Base-by-base conservation (phyloP, 768 basidiomycete genomes). In the Kwoniella botswanensis region DNA sequence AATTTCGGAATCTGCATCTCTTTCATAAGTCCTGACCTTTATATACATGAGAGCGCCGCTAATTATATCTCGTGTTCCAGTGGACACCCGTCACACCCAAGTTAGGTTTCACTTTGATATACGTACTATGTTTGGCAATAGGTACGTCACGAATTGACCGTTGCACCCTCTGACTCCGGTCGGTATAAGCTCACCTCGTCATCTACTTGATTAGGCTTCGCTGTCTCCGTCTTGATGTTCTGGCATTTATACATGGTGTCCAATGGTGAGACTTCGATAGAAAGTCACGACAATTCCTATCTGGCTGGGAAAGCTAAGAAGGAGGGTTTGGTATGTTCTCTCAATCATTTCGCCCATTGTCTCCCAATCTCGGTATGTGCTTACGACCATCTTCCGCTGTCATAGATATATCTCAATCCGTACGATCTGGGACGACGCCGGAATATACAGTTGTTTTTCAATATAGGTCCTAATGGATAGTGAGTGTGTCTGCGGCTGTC, bases 401-500 rank as follows among this genome's bases (percentile, higher is more conserved):
- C 35, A 35, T 71, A 93, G 92, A 85, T 85, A 1, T 98, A 94
- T 77, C 86, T 93, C 12, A 98, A 98, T 77, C 93, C 92, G 1
- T 99, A 94, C 80, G 92, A 98, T 81, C 85, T 96, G 4, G 96
- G 94, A 88, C 88, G 88, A 26, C 87, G 86, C 77, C 83, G 85
- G 76, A 98, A 99, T 80, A 84, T 98, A 11, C 84, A 87, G 72
- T 81, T 93, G 21, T 97, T 96, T 79, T 96, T 98, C 85, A 98
- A 98, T 76, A 77, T 96, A 41, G 92, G 91, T 11, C 85, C 86
- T 21, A 86, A 87, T 11, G 90, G 92, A 85, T 93, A 94, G 93
- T 96, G 83, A 75, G 93, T 89, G 13, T 21, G n/a, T 17, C 6
- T 21, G 17, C 11, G 50, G 9, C 22, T 29, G 52, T 17, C 15